Base-by-base conservation (phyloP, 305 asterid genomes). In the Ajuga reptans region DNA sequence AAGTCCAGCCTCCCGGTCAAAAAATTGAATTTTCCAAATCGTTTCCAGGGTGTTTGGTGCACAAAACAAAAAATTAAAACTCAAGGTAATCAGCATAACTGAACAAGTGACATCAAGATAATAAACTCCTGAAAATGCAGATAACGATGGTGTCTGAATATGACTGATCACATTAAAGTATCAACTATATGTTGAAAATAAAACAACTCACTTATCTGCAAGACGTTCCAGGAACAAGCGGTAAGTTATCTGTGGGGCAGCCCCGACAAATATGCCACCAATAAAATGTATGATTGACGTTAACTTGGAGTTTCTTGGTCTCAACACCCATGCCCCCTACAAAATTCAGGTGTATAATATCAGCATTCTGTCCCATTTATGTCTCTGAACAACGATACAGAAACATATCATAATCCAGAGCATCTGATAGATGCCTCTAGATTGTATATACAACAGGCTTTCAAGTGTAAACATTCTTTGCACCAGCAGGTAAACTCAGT, bases 231-330 rank as follows among this genome's bases (percentile, higher is more conserved):
- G 80, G 85, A 92, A 92, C 81, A 90, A 75, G 74, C 96, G 96
- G 68, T 92, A 92, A 50, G 96, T 84, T 66, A 92, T 87, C 83
- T 92, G 98, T n/a, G 98, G 98, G 59, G 98, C 98, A 73, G 98
- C 98, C 74, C 98, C 97, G 56, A 90, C 98, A 68, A 92, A 92
- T 74, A 92, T 83, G 47, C 98, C 98, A 33, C 98, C 98, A 73
- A 92, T 69, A 80, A 92, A 92, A 84, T 90, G 98, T 72, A 87
- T 81, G 51, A 92, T 68, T 9, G 90, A 68, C 5, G 73, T 85
- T 24, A 86, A 64, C 75, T 87, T 80, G 71, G 86, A 59, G 60
- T 82, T 78, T 73, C 71, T 82, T 73, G 95, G 97, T 74, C 81
- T 82, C 86, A 88, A 76, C 21, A 92, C 95, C 98, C 97, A 92